These are phyloP conservation scores for Alternaria burnsii DNA, from an alignment of 2,329 filamentous ascomycete species.

Conservation along the genomic window DNA sequence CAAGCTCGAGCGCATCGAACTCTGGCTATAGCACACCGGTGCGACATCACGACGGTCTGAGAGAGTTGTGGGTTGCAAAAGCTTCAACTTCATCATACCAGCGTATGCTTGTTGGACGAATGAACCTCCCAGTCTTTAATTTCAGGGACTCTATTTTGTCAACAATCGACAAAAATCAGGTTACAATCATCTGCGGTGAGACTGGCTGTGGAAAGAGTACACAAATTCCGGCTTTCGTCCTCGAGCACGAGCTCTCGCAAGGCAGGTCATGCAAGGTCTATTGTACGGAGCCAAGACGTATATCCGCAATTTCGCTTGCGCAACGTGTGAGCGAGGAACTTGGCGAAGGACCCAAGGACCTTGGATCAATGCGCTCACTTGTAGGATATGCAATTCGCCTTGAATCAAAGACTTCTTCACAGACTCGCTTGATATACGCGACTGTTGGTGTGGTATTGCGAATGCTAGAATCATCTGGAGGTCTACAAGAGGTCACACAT, in stretches of 20 bases:
- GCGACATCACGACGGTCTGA: conserved; percentile 53
- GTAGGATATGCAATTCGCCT: conserved; percentile 94
- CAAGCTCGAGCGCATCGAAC: conserved; percentile 36
- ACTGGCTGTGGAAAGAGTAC: conserved; percentile 98
- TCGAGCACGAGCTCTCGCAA: conserved; percentile 85
- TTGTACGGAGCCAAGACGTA: conserved; percentile 92
- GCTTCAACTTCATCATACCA: conserved; percentile 67
- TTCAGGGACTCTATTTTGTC: conserved; percentile 81
- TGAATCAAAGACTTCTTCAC: conserved; percentile 82
- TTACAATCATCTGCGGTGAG: conserved; percentile 94
- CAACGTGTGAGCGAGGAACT: conserved; percentile 93
- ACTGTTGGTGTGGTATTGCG: conserved; percentile 93
- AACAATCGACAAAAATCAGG: conserved; percentile 79
- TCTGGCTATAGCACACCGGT: conserved; percentile 43
- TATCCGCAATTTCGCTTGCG: conserved; percentile 94
- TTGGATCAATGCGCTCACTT: conserved; percentile 83
- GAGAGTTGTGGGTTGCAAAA: conserved; percentile 63
- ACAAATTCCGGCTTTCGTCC: conserved; percentile 91
- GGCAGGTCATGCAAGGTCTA: conserved; percentile 90
- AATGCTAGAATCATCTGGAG: conserved; percentile 90
- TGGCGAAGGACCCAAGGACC: conserved; percentile 80
- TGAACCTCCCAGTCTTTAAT: conserved; percentile 87
- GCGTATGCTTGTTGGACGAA: conserved; percentile 78
- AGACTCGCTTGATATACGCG: conserved; percentile 88
- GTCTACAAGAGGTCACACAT: conserved; percentile 89